Evolutionary conservation across 225 moss, liverwort and hornwort genomes (phyloP), one percentile per base, ranked within the genome.

Genomic region (Pleurozium schreberi): DNA sequence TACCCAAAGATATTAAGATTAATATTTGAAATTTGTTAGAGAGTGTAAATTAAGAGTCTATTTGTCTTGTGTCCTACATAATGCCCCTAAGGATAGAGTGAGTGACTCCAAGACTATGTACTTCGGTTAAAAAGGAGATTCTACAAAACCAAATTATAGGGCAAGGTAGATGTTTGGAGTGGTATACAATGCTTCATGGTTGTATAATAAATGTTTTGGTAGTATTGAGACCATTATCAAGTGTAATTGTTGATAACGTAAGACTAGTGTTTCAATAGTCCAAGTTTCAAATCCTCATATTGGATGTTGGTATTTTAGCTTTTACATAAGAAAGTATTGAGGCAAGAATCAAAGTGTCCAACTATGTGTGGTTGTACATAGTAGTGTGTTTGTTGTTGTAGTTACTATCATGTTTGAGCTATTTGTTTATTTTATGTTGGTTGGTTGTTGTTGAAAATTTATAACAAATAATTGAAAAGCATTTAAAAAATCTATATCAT

Each of bases 171-270:
- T 38, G 8, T 38, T 40, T 53, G 4, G 1, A 7, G 13, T 40
- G 40, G 21, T 69, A 13, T 69, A 27, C 27, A 27, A 8, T 42
- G 9, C 26, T 70, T 70, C 25, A 70, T 1, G 0, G 2, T 15
- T 70, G 5, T 69, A 69, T 23, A 14, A 8, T 40, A 5, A 20
- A 25, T 40, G 23, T 8, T 14, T 0, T 25, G 0, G 21, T 42
- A 70, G 42, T 40, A 2, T 42, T 0, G 0, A 0, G 0, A 26
- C 1, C 0, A 1, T 27, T 16, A 27, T 42, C 0, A 1, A 1
- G 5, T 27, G 9, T 71, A 3, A 71, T 1, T 71, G 2, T 1
- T 0, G 0, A 27, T 71, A 16, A 40, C 0, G 0, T 12, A 69
- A n/a, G 12, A 69, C 40, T 40, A 40, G 4, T 5, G 42, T 69